phyloP scores from a whole-genome alignment of 108 stramenopile genomes.

The Nitzschia putrida region DNA sequence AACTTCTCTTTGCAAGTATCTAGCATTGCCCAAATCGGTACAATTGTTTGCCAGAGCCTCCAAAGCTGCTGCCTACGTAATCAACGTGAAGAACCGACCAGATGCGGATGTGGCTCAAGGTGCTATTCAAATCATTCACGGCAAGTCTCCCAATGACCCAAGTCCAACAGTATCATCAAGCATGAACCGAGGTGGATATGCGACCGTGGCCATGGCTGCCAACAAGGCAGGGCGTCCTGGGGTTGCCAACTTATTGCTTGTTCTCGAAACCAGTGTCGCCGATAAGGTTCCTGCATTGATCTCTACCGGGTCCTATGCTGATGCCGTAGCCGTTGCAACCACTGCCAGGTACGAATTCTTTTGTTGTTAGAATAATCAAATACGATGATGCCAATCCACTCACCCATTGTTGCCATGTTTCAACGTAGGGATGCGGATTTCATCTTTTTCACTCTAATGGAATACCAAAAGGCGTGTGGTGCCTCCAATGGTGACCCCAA shows the following conservation, averaged over 20 bases:
- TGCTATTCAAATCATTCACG: slow-evolving; percentile 75
- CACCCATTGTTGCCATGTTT: too few species aligned
- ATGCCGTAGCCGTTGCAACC: slow-evolving; percentile 78
- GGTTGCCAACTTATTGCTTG: slow-evolving; percentile 74
- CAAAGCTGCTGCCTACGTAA: slow-evolving; percentile 73
- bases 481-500: slow-evolving; percentile 30
- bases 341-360: slow-evolving; percentile 39
- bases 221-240: slow-evolving; percentile 71
- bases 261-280: slow-evolving; percentile 70
- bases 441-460: slow-evolving; percentile 61
- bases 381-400: too few species aligned
- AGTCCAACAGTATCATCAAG: slow-evolving; percentile 18
- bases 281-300: slow-evolving; percentile 85
- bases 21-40: slow-evolving; percentile 64
- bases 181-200: slow-evolving; percentile 74
- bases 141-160: slow-evolving; percentile 23
- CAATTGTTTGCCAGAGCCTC: slow-evolving; percentile 73
- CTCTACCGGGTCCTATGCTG: slow-evolving; percentile 68
- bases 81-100: slow-evolving; percentile 21
- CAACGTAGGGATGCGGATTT: slow-evolving; percentile 72
- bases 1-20: slow-evolving; percentile 63
- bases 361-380: too few species aligned
- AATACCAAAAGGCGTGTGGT: slow-evolving; percentile 61
- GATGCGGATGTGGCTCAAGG: slow-evolving; percentile 74
- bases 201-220: slow-evolving; percentile 78